Evolutionary conservation across 2,329 filamentous ascomycete genomes (phyloP).

Genomic region (Cladosporium sp.): DNA sequence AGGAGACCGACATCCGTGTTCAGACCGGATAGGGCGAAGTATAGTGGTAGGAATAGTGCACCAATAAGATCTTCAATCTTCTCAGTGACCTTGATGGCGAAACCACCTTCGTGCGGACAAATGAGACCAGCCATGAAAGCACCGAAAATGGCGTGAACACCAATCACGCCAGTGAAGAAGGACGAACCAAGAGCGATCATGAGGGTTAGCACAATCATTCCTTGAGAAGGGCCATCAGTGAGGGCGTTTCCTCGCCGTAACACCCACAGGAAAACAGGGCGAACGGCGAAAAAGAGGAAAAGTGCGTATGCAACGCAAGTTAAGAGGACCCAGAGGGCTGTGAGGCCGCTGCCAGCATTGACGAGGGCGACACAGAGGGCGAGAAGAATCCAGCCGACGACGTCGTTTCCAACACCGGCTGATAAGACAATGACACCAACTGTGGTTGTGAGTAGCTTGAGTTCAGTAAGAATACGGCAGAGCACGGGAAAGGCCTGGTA

Average conservation of each 20-base stretch:
- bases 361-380: constrained; percentile 91
- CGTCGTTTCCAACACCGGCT: constrained; percentile 90
- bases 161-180: constrained; percentile 88
- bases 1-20: constrained; percentile 84
- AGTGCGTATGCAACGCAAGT: constrained; percentile 70
- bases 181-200: constrained; percentile 73
- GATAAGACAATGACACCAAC: constrained; percentile 87
- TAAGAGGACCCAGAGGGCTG: constrained; percentile 80
- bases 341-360: constrained; percentile 77
- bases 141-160: constrained; percentile 91
- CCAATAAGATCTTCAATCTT: constrained; percentile 91
- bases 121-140: constrained; percentile 87
- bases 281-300: constrained; percentile 68
- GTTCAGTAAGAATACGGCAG: constrained; percentile 86
- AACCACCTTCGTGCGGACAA: constrained; percentile 83
- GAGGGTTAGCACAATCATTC: constrained; percentile 76
- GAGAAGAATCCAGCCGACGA: constrained; percentile 85
- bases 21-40: constrained; percentile 88
- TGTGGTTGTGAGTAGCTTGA: constrained; percentile 77
- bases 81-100: constrained; percentile 85
- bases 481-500: constrained; percentile 73
- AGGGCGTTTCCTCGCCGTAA: constrained; percentile 71
- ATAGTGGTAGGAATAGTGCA: constrained; percentile 80
- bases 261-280: constrained; percentile 70
- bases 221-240: constrained; percentile 83